These are phyloP conservation scores for Aureobasidium sp. DNA, from an alignment of 2,329 filamentous ascomycete species.

Conservation along the genomic window DNA sequence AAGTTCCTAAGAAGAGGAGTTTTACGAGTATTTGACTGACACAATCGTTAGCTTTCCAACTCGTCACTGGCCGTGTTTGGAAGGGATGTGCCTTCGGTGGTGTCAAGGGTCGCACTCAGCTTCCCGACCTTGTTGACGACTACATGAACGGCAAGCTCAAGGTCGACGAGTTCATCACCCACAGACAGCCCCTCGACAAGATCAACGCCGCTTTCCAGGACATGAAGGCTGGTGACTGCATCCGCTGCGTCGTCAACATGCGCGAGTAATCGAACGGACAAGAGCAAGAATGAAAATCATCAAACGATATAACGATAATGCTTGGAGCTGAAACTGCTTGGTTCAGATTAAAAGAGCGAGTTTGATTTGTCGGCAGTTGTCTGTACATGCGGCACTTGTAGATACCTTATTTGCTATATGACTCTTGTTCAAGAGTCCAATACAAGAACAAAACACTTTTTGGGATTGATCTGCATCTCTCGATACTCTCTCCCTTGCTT, in stretches of 20 bases:
- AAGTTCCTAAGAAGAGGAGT: slow-evolving; percentile 39
- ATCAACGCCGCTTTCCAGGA: slow-evolving; percentile 88
- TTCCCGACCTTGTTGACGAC: slow-evolving; percentile 78
- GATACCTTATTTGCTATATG: slow-evolving; percentile 3
- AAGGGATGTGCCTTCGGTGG: slow-evolving; percentile 96
- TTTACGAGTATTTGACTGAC: neutral
- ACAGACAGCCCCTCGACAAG: slow-evolving; percentile 71
- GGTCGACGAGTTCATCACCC: slow-evolving; percentile 99
- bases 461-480: neutral
- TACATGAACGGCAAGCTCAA: slow-evolving; percentile 87
- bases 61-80: slow-evolving; percentile 96
- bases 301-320: slow-evolving; percentile 13
- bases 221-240: slow-evolving; percentile 97
- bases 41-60: slow-evolving; percentile 71
- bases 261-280: neutral
- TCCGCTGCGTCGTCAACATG: slow-evolving; percentile 82
- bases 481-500: neutral
- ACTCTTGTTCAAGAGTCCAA: neutral
- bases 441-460: slow-evolving; percentile 5
- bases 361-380: neutral
- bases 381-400: slow-evolving; percentile 7
- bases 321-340: slow-evolving; percentile 10
- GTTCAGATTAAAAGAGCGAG: neutral
- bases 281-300: slow-evolving; percentile 1
- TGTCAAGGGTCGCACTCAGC: slow-evolving; percentile 93